Evolutionary conservation across 495 filamentous ascomycete species (phyloP).

Genomic region (Mytilinidion resinicola): DNA sequence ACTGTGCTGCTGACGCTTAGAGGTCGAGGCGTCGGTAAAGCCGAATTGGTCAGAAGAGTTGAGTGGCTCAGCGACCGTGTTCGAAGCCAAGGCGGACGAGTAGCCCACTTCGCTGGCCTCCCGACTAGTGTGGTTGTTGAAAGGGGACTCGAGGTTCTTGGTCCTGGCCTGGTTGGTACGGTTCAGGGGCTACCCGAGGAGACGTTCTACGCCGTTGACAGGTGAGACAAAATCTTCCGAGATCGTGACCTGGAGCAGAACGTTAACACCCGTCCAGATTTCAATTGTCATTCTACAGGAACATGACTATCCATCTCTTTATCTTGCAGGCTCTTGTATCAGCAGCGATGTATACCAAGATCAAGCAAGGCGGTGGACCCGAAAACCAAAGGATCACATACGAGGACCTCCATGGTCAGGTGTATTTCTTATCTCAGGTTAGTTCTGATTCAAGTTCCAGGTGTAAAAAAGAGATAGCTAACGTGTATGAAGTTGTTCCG

Average conservation of each 20-base stretch:
- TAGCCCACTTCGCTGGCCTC: constrained; percentile 83
- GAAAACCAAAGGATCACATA: constrained; percentile 73
- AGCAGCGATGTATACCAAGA: constrained; percentile 77
- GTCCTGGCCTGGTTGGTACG: constrained; percentile 75
- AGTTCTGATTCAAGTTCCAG: constrained; percentile 6
- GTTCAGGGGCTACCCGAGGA: constrained; percentile 75
- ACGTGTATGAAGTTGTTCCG: constrained; percentile 64
- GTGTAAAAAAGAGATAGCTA: not conserved
- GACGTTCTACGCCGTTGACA: constrained; percentile 88
- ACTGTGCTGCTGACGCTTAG: constrained; percentile 88
- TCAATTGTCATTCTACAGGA: constrained; percentile 94
- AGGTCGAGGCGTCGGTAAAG: constrained; percentile 83
- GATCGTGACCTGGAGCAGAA: too few relatives aligned
- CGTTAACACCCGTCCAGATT: constrained; percentile 44
- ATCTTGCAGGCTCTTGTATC: constrained; percentile 86
- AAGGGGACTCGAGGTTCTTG: constrained; percentile 83
- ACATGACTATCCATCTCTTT: constrained; percentile 98
- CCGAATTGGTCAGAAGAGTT: constrained; percentile 76
- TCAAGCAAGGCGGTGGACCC: constrained; percentile 83
- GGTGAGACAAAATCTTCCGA: constrained; percentile 32
- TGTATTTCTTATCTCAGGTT: constrained; percentile 75
- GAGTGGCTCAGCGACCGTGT: constrained; percentile 85
- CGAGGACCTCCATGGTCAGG: constrained; percentile 62
- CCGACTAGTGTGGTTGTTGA: constrained; percentile 78
- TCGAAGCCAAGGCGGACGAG: constrained; percentile 75